Percentiles rank a stretch among this genome's conserved stretches.
phyloP scores from a whole-genome alignment of 441 rosid species.

The Erodium texanum region DNA sequence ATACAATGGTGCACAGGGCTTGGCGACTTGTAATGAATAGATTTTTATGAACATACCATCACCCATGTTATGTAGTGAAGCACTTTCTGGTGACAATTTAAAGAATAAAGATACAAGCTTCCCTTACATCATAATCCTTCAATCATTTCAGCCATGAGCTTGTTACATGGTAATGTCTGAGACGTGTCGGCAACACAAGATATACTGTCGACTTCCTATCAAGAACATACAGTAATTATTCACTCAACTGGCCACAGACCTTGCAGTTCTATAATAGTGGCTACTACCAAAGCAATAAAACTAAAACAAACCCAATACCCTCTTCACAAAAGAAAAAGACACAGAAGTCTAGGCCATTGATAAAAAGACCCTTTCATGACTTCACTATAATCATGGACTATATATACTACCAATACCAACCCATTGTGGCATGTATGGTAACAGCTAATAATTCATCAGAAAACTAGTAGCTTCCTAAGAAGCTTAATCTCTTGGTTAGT shows the following conservation, averaged over 20 bases:
- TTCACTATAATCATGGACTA: too few species aligned
- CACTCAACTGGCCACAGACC: background rate
- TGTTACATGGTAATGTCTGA: background rate
- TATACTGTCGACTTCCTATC: background rate
- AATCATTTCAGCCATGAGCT: background rate
- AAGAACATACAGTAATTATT: too few species aligned
- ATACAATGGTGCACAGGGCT: background rate
- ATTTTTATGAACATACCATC: too few species aligned
- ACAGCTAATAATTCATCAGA: background rate
- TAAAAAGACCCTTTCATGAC: constrained; percentile 1
- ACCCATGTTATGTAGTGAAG: too few species aligned
- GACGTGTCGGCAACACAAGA: background rate
- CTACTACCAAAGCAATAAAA: background rate
- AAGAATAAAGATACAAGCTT: too few species aligned
- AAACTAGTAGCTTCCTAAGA: background rate
- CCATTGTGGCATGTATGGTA: background rate
- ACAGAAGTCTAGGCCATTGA: background rate
- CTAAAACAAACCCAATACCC: background rate
- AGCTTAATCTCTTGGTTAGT: background rate
- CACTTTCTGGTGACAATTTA: background rate
- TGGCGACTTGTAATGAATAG: too few species aligned
- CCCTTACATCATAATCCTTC: background rate
- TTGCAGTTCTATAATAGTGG: background rate
- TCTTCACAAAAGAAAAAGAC: background rate
- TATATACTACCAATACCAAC: background rate